Conservation (phyloP, 208 protist genomes). For the Giardia duodenalis region DNA sequence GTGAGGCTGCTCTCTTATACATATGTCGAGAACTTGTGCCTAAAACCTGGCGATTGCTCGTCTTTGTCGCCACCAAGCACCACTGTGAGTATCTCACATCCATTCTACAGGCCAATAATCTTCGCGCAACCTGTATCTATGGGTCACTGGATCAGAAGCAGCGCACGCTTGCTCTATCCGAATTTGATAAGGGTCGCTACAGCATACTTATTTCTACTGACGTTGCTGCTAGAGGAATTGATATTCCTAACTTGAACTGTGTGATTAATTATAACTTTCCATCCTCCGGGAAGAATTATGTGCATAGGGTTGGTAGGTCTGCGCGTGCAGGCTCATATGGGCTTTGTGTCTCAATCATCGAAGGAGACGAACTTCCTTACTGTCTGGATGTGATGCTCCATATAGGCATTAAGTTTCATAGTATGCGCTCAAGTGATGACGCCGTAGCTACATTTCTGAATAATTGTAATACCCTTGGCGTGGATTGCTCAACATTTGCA, state of each 20-base stretch:
- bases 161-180: background rate
- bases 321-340: background rate
- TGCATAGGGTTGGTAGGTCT: slow-evolving; percentile 10
- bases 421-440: background rate
- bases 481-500: background rate
- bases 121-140: background rate
- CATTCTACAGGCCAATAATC: background rate
- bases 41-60: background rate
- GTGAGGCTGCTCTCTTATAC: background rate
- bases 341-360: background rate
- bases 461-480: background rate
- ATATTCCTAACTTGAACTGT: slow-evolving; percentile 33
- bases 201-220: slow-evolving; percentile 39
- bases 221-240: slow-evolving; percentile 37
- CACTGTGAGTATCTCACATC: background rate
- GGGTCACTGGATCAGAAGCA: slow-evolving; percentile 17
- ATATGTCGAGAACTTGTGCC: background rate
- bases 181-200: background rate
- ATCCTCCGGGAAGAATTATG: background rate
- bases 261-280: slow-evolving; percentile 40
- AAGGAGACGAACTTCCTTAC: slow-evolving; percentile 4
- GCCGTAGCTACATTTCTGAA: background rate
- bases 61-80: slow-evolving; percentile 15
- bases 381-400: background rate
- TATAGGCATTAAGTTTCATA: background rate